phyloP scores from a whole-genome alignment of 1,284 basidiomycete species.

The Ceratobasidium sp. region DNA sequence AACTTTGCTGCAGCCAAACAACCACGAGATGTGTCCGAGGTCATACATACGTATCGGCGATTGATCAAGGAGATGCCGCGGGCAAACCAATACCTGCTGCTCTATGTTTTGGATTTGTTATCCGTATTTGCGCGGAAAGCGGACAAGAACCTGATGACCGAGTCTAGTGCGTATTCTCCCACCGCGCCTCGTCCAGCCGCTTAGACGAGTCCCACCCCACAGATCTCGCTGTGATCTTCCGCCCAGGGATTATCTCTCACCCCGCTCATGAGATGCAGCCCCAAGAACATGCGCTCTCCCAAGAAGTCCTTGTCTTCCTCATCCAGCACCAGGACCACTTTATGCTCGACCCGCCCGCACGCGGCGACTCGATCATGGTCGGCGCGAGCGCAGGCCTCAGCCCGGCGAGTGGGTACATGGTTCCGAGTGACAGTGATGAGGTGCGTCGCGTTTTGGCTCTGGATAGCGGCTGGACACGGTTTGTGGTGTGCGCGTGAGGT shows the following conservation, averaged over 20 bases:
- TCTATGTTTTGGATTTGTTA: slow-evolving; percentile 95
- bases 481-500: slow-evolving; percentile 13
- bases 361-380: slow-evolving; percentile 48
- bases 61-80: slow-evolving; percentile 88
- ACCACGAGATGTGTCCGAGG: slow-evolving; percentile 71
- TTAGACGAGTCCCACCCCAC: slow-evolving; percentile 18
- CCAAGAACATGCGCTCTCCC: slow-evolving; percentile 85
- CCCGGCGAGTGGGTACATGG: slow-evolving; percentile 41
- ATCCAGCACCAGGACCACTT: slow-evolving; percentile 91
- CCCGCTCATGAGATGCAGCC: slow-evolving; percentile 85
- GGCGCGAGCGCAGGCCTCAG: slow-evolving; percentile 29
- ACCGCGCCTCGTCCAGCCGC: not conserved
- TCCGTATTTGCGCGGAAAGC: slow-evolving; percentile 93
- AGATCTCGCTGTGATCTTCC: slow-evolving; percentile 96
- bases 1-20: slow-evolving; percentile 63
- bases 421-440: slow-evolving; percentile 46
- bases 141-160: slow-evolving; percentile 95
- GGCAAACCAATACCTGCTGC: slow-evolving; percentile 91
- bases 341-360: slow-evolving; percentile 78
- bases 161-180: slow-evolving; percentile 75
- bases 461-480: slow-evolving; percentile 21
- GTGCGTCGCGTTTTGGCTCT: slow-evolving; percentile 38
- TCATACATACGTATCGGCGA: slow-evolving; percentile 81
- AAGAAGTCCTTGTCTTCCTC: slow-evolving; percentile 92
- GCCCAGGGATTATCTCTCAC: slow-evolving; percentile 90